These are phyloP conservation scores for Trypanosoma mega DNA, from an alignment of 208 protist species.

Conservation along the genomic window DNA sequence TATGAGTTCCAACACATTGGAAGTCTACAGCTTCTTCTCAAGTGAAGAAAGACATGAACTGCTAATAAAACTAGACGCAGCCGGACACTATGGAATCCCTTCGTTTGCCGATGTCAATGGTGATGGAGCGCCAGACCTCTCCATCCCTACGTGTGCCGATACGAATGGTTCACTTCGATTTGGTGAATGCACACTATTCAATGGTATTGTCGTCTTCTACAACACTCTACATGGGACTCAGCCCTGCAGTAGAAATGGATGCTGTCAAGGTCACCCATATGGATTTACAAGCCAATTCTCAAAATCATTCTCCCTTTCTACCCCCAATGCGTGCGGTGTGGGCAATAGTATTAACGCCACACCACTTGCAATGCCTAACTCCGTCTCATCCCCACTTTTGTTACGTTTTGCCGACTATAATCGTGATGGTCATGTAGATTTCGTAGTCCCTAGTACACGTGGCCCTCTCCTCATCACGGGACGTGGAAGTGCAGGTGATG, in stretches of 20 bases:
- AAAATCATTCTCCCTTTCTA: constrained; percentile 10
- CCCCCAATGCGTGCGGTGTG: constrained; percentile 11
- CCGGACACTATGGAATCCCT: constrained; percentile 34
- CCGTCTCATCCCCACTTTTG: constrained; percentile 34
- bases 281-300: constrained; percentile 15
- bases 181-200: constrained; percentile 14
- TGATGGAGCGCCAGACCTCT: constrained; percentile 53
- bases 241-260: constrained; percentile 8
- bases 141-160: constrained; percentile 35
- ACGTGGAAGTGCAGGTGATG: constrained; percentile 5
- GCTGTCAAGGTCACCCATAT: constrained; percentile 21
- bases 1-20: constrained; percentile 9
- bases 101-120: constrained; percentile 46
- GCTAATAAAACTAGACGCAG: constrained; percentile 11
- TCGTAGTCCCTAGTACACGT: constrained; percentile 59
- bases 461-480: constrained; percentile 54
- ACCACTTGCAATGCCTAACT: constrained; percentile 18
- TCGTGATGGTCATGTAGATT: constrained; percentile 52
- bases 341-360: background rate
- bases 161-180: background rate
- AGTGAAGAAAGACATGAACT: constrained; percentile 5
- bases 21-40: constrained; percentile 32
- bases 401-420: constrained; percentile 60
- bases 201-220: constrained; percentile 15
- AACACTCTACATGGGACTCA: constrained; percentile 10